A percentile compares a stretch with the other conserved stretches of the same genome.
Evolutionary conservation across 1,284 basidiomycete genomes (phyloP).

Genomic region (Trametes versicolor): DNA sequence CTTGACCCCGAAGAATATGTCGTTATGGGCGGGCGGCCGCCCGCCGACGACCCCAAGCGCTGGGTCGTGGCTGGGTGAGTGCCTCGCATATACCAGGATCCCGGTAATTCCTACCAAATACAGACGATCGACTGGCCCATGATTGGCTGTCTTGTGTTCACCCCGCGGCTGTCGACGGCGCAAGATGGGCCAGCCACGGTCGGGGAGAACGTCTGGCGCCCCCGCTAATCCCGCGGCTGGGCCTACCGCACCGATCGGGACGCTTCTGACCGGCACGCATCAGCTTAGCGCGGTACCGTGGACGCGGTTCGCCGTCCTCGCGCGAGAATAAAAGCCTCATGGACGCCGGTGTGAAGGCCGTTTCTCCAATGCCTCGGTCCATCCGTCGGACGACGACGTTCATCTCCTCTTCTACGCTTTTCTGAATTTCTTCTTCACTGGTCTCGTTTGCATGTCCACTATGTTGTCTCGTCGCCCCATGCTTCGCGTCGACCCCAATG

Average conservation of each 20-base stretch:
- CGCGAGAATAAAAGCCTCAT: conserved; percentile 34
- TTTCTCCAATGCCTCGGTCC: conserved; percentile 31
- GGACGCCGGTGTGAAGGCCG: conserved; percentile 27
- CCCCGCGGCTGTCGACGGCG: conserved; percentile 6
- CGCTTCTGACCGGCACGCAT: conserved; percentile 26
- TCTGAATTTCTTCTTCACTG: conserved; percentile 25
- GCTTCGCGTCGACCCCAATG: conserved; percentile 33
- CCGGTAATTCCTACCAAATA: conserved; percentile 18
- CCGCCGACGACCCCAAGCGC: neutral
- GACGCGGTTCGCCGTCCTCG: conserved; percentile 27
- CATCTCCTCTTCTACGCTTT: conserved; percentile 24
- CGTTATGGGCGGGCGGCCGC: conserved; percentile 14
- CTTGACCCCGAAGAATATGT: conserved; percentile 4
- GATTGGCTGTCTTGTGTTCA: conserved; percentile 8
- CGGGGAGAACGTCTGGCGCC: conserved; percentile 21
- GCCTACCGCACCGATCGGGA: conserved; percentile 19
- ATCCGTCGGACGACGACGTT: conserved; percentile 26
- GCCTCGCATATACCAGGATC: conserved; percentile 3
- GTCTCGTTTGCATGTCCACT: conserved; percentile 28
- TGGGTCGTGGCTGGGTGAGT: conserved; percentile 1
- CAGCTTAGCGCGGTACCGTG: conserved; percentile 33
- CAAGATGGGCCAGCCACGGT: conserved; percentile 3
- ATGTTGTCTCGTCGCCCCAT: conserved; percentile 32
- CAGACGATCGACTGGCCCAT: conserved; percentile 17
- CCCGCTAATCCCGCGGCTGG: conserved; percentile 28